A percentile compares a stretch with the other conserved stretches of the same genome.
These are phyloP conservation scores for Nitzschia inconspicua DNA, from an alignment of 108 stramenopile species.

Conservation along the genomic window DNA sequence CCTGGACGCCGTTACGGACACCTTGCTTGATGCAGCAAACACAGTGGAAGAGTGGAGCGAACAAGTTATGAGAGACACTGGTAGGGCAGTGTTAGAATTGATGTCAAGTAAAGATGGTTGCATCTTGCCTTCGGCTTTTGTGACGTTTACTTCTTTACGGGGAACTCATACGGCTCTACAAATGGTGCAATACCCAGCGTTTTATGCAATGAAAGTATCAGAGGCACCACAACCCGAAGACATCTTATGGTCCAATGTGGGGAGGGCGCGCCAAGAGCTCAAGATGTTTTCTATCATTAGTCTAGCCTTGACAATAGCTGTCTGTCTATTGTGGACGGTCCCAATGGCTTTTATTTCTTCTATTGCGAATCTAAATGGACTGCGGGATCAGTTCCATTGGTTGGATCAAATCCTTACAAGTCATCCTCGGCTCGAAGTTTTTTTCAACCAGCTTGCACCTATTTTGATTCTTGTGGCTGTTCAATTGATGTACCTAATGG, in stretches of 20 bases:
- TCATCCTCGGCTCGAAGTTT: slow-evolving; percentile 32
- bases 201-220: slow-evolving; percentile 38
- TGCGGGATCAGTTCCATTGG: slow-evolving; percentile 36
- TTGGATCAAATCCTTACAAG: slow-evolving; percentile 36
- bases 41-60: too few relatives aligned
- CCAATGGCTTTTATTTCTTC: slow-evolving; percentile 53
- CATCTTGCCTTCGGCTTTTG: slow-evolving; percentile 37
- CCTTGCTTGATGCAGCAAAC: not conserved
- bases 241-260: slow-evolving; percentile 58
- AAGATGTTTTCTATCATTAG: slow-evolving; percentile 49
- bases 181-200: slow-evolving; percentile 35
- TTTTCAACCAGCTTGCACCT: slow-evolving; percentile 50
- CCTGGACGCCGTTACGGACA: not conserved
- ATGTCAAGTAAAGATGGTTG: slow-evolving; percentile 18
- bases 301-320: slow-evolving; percentile 27
- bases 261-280: slow-evolving; percentile 33
- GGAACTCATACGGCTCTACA: slow-evolving; percentile 35
- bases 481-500: slow-evolving; percentile 23
- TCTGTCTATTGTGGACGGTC: slow-evolving; percentile 68
- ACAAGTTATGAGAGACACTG: not conserved
- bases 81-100: not conserved
- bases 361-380: slow-evolving; percentile 36
- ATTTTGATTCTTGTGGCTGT: slow-evolving; percentile 42
- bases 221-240: slow-evolving; percentile 44
- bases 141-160: slow-evolving; percentile 35